Evolutionary conservation across 2,329 filamentous ascomycete species (phyloP).

Genomic region (Aureobasidium sp.): DNA sequence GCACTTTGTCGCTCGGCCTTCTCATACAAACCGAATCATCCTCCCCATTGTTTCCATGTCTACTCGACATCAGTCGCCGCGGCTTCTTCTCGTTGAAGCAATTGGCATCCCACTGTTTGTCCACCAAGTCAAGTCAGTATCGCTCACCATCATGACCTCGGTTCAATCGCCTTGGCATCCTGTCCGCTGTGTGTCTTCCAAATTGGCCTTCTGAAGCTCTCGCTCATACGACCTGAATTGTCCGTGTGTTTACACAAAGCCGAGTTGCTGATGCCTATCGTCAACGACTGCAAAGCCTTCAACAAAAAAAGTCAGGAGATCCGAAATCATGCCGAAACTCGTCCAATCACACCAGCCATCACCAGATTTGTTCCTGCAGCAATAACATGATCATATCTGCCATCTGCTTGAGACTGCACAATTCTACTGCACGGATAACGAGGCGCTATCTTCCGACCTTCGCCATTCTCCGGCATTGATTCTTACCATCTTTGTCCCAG

Average conservation of each 20-base stretch:
- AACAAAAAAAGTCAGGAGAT: slow-evolving; percentile 7
- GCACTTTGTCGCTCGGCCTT: background rate
- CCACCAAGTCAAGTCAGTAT: background rate
- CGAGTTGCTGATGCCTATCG: background rate
- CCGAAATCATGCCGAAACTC: slow-evolving; percentile 5
- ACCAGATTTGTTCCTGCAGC: slow-evolving; percentile 6
- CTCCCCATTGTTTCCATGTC: too few relatives aligned
- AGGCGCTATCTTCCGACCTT: background rate
- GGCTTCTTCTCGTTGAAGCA: too few relatives aligned
- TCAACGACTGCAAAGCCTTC: background rate
- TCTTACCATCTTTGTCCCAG: background rate
- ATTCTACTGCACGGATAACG: background rate
- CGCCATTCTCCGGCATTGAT: background rate
- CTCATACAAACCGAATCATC: background rate
- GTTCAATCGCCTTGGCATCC: too few relatives aligned
- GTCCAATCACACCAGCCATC: background rate
- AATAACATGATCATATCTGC: background rate
- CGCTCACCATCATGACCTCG: background rate
- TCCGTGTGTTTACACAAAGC: background rate
- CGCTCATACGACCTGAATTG: background rate
- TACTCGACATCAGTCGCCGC: too few relatives aligned
- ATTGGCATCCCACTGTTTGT: too few relatives aligned
- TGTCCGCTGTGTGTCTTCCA: too few relatives aligned
- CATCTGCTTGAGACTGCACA: too few relatives aligned
- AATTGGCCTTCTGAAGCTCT: too few relatives aligned